phyloP scores from a whole-genome alignment of 305 asterid genomes.

The Ajuga reptans region DNA sequence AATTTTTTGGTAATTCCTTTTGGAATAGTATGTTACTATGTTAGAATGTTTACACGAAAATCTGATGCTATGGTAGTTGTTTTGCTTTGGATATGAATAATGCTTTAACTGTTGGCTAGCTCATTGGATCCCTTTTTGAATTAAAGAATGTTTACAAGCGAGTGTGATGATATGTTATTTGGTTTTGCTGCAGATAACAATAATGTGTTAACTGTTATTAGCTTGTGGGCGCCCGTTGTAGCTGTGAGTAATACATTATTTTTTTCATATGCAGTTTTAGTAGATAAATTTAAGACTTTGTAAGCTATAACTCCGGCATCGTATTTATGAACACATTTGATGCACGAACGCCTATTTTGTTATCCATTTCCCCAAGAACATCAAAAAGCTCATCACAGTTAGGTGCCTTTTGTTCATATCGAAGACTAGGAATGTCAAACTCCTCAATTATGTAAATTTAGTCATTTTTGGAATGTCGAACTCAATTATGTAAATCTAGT shows the following conservation, averaged over 20 bases:
- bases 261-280: constrained; percentile 17
- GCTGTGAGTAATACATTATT: constrained; percentile 59
- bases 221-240: constrained; percentile 94
- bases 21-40: not conserved
- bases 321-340: constrained; percentile 2
- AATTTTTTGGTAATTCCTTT: not conserved
- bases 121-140: not conserved
- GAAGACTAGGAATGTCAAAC: not conserved
- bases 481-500: not conserved
- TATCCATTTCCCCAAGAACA: not conserved
- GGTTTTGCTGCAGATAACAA: constrained; percentile 58
- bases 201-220: constrained; percentile 58
- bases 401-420: not conserved
- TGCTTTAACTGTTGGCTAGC: not conserved
- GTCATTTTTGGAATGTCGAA: not conserved
- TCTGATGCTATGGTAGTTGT: no score
- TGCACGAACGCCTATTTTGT: not conserved
- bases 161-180: constrained; percentile 29
- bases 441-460: no score
- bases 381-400: no score
- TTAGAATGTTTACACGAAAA: no score
- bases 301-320: not conserved
- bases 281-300: not conserved
- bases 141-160: not conserved
- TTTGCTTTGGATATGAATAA: no score